Evolutionary conservation across 2,329 filamentous ascomycete genomes (phyloP), one percentile per base, ranked within the genome.

Genomic region (Neonectria magnoliae): DNA sequence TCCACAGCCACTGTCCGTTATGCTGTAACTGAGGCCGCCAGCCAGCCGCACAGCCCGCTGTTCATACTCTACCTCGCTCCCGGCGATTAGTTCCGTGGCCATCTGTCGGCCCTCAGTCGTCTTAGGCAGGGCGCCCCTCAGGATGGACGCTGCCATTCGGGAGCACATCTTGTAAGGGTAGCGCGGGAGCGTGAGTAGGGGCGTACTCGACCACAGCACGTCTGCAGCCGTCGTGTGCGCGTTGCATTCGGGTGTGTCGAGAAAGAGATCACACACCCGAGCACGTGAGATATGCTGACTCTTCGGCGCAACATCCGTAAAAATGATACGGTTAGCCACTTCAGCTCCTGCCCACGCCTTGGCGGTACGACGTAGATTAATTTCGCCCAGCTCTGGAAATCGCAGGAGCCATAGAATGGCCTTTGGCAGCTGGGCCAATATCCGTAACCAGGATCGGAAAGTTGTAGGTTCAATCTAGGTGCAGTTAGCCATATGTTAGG

Each of bases 81-180:
- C 80, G 0, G 92, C 93, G 61, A 97, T 93, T 31, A 99, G 84
- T 62, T 98, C 93, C 18, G 81, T 77, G 0, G 91, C 91, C 0
- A 91, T 92, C 62, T 82, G 83, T 7, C 82, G 81, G 3, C 95
- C 94, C n/a, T 89, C 88, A 1, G 83, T 80, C 0, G 83, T 85
- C 69, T 89, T 91, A 0, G 96, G 96, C 4, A 99, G 81, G 0
- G 96, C 96, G 16, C 96, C 96, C 68, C 90, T 92, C 31, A 99
- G 85, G 61, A 99, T 98, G 11, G 93, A 97, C 7, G 96, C 94
- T 7, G 95, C 96, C 92, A 99, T 99, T 58, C 96, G 92, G 47
- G 93, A 97, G 79, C 96, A 99, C 96, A 99, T 99, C 80, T 99
- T 99, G 81, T 98, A 98, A 55, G 92, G 88, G 78, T 98, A 98